Percentiles rank a stretch among this genome's conserved stretches.
Evolutionary conservation across 495 filamentous ascomycete genomes (phyloP).

Genomic region (Tuber aestivum): DNA sequence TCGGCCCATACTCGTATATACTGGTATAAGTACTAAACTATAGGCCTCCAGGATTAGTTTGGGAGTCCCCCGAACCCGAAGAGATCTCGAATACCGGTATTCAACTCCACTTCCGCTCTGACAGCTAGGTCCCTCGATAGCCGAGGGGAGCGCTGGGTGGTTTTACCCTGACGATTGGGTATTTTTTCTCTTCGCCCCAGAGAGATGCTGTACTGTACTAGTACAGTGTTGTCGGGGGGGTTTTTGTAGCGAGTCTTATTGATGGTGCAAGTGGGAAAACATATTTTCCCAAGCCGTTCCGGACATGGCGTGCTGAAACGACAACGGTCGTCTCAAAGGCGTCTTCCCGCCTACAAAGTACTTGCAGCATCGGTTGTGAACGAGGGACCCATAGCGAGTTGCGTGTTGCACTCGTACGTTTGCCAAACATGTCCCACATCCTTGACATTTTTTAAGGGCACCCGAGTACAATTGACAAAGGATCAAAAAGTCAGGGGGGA

Average conservation of each 20-base stretch:
- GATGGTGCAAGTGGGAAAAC: neutral
- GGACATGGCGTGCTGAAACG: constrained; percentile 7
- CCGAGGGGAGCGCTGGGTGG: constrained; percentile 6
- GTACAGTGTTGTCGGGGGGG: neutral
- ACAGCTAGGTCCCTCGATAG: constrained; percentile 8
- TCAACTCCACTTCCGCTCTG: constrained; percentile 11
- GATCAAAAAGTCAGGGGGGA: constrained; percentile 6
- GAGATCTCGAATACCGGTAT: constrained; percentile 10
- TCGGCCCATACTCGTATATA: constrained; percentile 12
- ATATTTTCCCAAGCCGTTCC: neutral
- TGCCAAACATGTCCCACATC: constrained; percentile 8
- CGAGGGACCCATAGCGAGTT: constrained; percentile 11
- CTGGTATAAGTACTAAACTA: constrained; percentile 8
- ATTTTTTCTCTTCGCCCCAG: neutral
- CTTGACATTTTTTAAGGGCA: constrained; percentile 7
- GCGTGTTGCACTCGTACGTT: constrained; percentile 1
- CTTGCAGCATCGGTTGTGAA: neutral
- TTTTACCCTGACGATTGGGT: constrained; percentile 4
- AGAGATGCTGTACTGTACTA: neutral
- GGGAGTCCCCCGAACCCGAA: constrained; percentile 10
- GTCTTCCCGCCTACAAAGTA: constrained; percentile 4
- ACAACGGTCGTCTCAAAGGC: constrained; percentile 10
- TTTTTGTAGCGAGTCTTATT: no score
- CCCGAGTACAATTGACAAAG: no score
- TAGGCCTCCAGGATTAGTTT: constrained; percentile 9